Base-by-base conservation (phyloP, 176 grass and related monocot genomes). In the Carex scoparia region DNA sequence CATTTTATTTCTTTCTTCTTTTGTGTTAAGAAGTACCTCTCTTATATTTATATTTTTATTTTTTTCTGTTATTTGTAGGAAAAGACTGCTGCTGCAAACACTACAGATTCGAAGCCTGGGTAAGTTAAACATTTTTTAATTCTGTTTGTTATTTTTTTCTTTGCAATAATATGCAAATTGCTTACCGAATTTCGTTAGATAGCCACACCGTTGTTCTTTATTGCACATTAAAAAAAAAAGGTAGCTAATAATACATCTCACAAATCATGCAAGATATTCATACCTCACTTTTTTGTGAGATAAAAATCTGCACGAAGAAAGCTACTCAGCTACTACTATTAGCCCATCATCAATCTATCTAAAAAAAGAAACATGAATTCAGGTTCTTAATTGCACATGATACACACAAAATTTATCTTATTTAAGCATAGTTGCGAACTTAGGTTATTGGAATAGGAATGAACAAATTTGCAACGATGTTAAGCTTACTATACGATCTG, bases 31-130 rank as follows among this genome's bases (percentile, higher is more conserved):
- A 68, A 37, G 31, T 38, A 59, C 27, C n/a, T 80, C 65, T 35
- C 10, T 65, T 30, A 32, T 23, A 23, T 23, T 23, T 23, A 0
- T 23, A 23, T 2, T 37, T 35, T 35, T 35, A 3, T 35, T 35
- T 35, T 33, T 62, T 63, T 63, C 23, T 70, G 35, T 70, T n/a
- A 81, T 63, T 61, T 63, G 32, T 62, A 81, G 79, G 79, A 81
- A 14, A 81, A 81, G 56, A n/a, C 30, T 61, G 79, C 56, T 58
- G 79, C 79, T 81, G 53, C 79, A n/a, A 61, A 10, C 56, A 32
- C 79, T 44, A 42, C 56, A 38, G 58, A 81, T 81, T 81, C 79
- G 10, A 81, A 81, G 32, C 57, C 58, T 38, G 79, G 79, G 79
- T 81, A 81, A 23, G 69, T 81, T 19, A 18, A 64, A 81, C 60